Base-by-base conservation (phyloP, 1,139 yeast genomes). In the Lodderomyces parapsilosis region DNA sequence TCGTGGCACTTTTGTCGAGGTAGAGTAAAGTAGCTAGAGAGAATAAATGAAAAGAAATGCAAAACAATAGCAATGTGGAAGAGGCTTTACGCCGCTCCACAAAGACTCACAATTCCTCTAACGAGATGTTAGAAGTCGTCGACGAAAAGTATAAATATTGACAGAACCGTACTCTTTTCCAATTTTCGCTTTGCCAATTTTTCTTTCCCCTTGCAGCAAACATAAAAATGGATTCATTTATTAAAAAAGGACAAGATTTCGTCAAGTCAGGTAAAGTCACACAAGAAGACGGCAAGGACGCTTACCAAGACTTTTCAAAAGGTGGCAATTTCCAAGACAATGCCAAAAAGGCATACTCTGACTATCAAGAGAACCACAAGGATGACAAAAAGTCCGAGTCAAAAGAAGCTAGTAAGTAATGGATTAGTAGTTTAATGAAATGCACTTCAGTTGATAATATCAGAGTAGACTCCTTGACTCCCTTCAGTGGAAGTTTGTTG, bases 1-100 rank as follows among this genome's bases (percentile, higher is more conserved):
- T 39, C 63, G 85, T 41, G 84, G 84, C 2, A 79, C 81, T 20
- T 58, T 77, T 34, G 48, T 48, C 4, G 48, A 49, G 35, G 36
- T 39, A 2, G 42, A 41, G 6, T 34, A 10, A n/a, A 15, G 33
- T 30, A n/a, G 19, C n/a, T 30, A 15, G 10, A 2, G 3, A 15
- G 3, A 4, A n/a, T 4, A n/a, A 4, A 27, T n/a, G 5, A 8
- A 13, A 13, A n/a, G 7, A 4, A n/a, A 28, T 13, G 17, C 31
- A 24, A 24, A 24, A 10, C n/a, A n/a, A n/a, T n/a, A n/a, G n/a
- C n/a, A n/a, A n/a, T n/a, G n/a, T n/a, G n/a, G 8, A 8, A 8
- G 23, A 20, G 23, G 23, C 23, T 20, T 20, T n/a, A 8, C 23
- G 8, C 8, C 8, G 23, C 23, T 8, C 23, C 23, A 20, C 23